Evolutionary conservation across 176 grass and related monocot species (phyloP).

Genomic region (Hsuehochloa calcarea): DNA sequence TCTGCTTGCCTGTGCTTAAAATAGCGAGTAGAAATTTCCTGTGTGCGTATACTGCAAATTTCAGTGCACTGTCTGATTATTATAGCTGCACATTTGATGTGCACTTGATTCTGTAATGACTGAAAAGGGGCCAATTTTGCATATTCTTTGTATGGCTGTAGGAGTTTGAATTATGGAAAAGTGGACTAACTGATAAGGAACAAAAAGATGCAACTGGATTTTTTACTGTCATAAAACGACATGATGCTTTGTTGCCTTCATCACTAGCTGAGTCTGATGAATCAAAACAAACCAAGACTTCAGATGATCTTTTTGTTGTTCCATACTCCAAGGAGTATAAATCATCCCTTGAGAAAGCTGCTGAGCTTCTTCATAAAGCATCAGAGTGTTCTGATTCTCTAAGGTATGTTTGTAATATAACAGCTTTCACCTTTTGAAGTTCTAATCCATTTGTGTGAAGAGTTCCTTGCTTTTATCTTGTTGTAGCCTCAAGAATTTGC

Average conservation of each 20-base stretch:
- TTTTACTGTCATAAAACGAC: constrained; percentile 77
- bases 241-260: constrained; percentile 39
- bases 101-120: constrained; percentile 24
- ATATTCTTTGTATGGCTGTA: constrained; percentile 34
- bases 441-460: constrained; percentile 16
- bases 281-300: constrained; percentile 35
- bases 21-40: constrained; percentile 8
- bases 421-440: neutral
- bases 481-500: constrained; percentile 75
- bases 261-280: constrained; percentile 1
- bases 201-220: constrained; percentile 78
- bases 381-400: constrained; percentile 72
- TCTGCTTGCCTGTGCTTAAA: neutral
- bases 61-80: neutral
- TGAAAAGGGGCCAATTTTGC: neutral
- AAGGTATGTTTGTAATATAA: constrained; percentile 49
- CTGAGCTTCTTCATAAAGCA: constrained; percentile 69
- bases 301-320: constrained; percentile 81
- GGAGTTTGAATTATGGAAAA: constrained; percentile 95
- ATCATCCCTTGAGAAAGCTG: constrained; percentile 62
- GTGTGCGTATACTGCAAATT: neutral
- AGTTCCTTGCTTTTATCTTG: constrained; percentile 27
- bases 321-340: constrained; percentile 82
- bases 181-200: constrained; percentile 47
- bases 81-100: neutral